Base-by-base conservation (phyloP, 495 filamentous ascomycete genomes). In the Schizothecium vesticola region DNA sequence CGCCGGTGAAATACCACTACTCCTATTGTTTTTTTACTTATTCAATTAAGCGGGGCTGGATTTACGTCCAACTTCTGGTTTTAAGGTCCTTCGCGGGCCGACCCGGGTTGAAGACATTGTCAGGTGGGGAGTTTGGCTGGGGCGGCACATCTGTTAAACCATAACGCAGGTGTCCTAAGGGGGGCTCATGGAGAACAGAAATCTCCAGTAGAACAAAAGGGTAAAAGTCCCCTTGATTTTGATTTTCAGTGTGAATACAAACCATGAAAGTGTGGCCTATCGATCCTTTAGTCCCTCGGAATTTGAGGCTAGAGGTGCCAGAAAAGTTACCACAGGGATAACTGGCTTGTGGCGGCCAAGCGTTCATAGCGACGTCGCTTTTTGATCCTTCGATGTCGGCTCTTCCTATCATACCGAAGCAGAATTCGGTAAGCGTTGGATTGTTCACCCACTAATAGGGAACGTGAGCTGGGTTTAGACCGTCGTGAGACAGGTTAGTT, bases 211-310 rank as follows among this genome's bases (percentile, higher is more conserved):
- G 86, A 89, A 87, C 84, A 89, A 89, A 89, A 89, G 87, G 86
- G 87, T 86, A 89, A 89, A 89, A 88, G 86, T 87, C 85, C 85
- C 85, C 84, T 88, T 89, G 84, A 88, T 88, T 89, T 89, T 89
- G 84, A 88, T 88, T 89, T 88, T 89, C 85, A 89, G 87, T 89
- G 84, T 88, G 85, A 89, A 89, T 88, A 89, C 83, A 87, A 89
- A 87, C 84, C 84, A 87, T 87, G 84, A 88, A 89, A 89, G 85
- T 87, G 84, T 87, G 83, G 86, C 87, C 85, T 88, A 88, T 89
- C 85, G 85, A 88, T 89, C 86, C 86, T 88, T 88, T 89, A 88
- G 87, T 87, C 86, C 86, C 84, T 88, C 84, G 85, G 84, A 86
- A 86, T 88, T 87, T 89, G 84, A 88, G 85, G 86, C 86, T 88